Conservation (phyloP, 2,329 filamentous ascomycete genomes). For the Sporothrix pallida region DNA sequence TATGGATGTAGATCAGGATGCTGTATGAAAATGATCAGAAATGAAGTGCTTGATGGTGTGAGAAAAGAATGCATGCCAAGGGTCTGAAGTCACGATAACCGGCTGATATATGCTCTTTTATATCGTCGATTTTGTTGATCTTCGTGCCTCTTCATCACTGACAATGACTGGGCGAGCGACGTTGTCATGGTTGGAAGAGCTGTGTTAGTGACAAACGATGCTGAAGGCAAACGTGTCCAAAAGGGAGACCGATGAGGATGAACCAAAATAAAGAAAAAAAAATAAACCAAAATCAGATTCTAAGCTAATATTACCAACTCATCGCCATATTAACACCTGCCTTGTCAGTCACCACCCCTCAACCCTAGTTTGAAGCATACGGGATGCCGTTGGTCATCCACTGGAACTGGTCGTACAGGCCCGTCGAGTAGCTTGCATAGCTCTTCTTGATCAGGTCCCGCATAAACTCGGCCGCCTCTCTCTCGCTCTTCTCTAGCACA, state of each 20-base stretch:
- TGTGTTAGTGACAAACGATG: neutral
- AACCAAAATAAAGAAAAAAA: neutral
- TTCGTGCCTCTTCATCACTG: too few relatives aligned
- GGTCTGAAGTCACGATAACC: too few relatives aligned
- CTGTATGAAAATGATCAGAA: too few relatives aligned
- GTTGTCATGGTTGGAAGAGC: neutral
- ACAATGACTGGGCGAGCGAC: neutral
- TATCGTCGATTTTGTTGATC: too few relatives aligned
- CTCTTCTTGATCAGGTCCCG: slow-evolving; percentile 87
- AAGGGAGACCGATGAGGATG: neutral
- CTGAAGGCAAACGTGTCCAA: neutral
- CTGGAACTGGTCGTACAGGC: slow-evolving; percentile 98
- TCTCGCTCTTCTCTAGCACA: slow-evolving; percentile 86
- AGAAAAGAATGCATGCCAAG: too few relatives aligned
- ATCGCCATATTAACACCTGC: neutral
- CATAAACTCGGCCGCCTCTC: slow-evolving; percentile 95
- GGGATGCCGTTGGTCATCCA: slow-evolving; percentile 41
- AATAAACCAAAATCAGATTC: neutral
- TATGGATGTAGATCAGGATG: neutral
- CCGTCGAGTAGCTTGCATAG: slow-evolving; percentile 87
- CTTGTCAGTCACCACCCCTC: too few relatives aligned
- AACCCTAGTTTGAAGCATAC: slow-evolving; percentile 37
- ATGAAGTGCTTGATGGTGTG: too few relatives aligned
- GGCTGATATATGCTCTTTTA: too few relatives aligned
- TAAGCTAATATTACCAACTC: neutral